Evolutionary conservation across 139 green algal species (phyloP), one percentile per base, ranked within the genome.

Genomic region (Deuterostichococcus epilithicus): DNA sequence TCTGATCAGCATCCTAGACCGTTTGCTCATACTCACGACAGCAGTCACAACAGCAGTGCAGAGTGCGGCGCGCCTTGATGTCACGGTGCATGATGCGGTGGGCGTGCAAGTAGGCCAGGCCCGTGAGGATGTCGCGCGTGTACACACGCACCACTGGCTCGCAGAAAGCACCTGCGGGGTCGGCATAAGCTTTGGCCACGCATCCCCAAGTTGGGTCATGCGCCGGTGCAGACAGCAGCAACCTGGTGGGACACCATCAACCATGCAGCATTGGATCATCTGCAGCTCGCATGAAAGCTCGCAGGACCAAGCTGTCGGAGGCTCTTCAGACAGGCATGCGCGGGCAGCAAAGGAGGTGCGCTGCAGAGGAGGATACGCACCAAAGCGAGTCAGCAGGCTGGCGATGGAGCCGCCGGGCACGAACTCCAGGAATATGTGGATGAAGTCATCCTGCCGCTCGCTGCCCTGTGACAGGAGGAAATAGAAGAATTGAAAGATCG

Each of bases 401-500:
- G 93, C 88, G 30, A 99, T 97, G 63, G 93, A 97, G 34, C 96
- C 96, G 22, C 95, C 95, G 3, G 94, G 86, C 23, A 98, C 94
- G 71, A 92, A 98, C 88, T 99, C 96, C 39, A 99, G 84, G 79
- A 99, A 98, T 78, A 99, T 98, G 90, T 98, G 95, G 34, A 99
- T 82, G 35, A 76, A 70, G 4, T 94, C 84, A 0, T 81, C 68
- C 0, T 78, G 91, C 36, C 82, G 85, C 77, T 95, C 88, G 5
- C 91, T 97, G 74, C 95, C 94, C 84, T 88, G 78, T 37, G 15
- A 30, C 70, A 23, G 20, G 3, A 23, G n/a, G n/a, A n/a, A n/a
- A n/a, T n/a, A n/a, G n/a, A n/a, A n/a, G n/a, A n/a, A n/a, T n/a
- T n/a, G n/a, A n/a, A n/a, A n/a, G n/a, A n/a, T n/a, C n/a, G n/a